Evolutionary conservation across 2,329 filamentous ascomycete genomes (phyloP), one percentile per base, ranked within the genome.

Genomic region (Neofusicoccum ribis): DNA sequence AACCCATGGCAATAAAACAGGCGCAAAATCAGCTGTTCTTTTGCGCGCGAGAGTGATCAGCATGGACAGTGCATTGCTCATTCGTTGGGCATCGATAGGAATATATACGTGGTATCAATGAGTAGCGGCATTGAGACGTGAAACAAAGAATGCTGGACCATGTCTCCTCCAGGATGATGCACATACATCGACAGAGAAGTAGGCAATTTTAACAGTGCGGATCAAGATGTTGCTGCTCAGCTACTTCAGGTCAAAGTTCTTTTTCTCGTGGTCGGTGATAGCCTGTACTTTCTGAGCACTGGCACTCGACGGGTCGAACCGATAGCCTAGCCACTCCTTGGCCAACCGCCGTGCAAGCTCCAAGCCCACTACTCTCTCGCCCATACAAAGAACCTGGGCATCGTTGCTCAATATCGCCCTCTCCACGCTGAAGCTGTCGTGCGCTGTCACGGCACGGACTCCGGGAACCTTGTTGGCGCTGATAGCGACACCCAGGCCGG

Each of bases 401-500:
- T 96, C 89, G 77, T 96, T 96, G 80, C 89, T 92, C 72, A 94
- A 79, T 11, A 96, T 86, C 20, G 90, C 88, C 58, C 91, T 82
- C 83, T 96, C 92, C 5, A 96, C 91, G 64, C 86, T 89, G 82
- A 93, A 96, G 69, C 88, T 89, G 75, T 96, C 92, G 76, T 96
- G 92, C 1, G 92, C 92, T 5, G 92, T 96, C 17, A 96, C 92
- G n/a, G 92, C 92, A 27, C 92, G 84, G 67, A 96, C 87, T 5
- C 92, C 92, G 65, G 88, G 89, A 69, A 96, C 88, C 78, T 96
- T 96, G 84, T 96, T 96, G 69, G 92, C 92, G n/a, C 87, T 82
- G 74, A 96, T 96, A 71, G 92, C 92, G 7, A 96, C 92, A 20
- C 92, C 92, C 7, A 96, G 85, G 0, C 92, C 92, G 0, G 92